phyloP scores from a whole-genome alignment of 108 stramenopile species.

The Discostella pseudostelligera region DNA sequence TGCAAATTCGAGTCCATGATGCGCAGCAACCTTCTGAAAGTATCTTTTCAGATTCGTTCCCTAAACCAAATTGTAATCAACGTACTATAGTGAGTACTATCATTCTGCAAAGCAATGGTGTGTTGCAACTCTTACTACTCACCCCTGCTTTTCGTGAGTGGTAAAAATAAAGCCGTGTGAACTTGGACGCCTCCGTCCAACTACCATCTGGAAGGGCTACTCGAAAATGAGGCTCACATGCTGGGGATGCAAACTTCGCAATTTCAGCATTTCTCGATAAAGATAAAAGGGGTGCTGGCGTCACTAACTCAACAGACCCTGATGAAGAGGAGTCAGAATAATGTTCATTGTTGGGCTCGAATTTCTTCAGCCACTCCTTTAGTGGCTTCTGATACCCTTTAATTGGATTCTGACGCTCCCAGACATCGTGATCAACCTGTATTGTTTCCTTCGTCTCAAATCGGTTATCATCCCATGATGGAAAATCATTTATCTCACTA shows the following conservation, averaged over 20 bases:
- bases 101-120: not conserved
- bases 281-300: no score
- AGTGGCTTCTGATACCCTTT: not conserved
- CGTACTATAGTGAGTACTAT: not conserved
- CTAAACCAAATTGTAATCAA: not conserved
- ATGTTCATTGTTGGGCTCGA: not conserved
- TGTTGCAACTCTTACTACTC: not conserved
- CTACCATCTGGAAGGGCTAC: conserved; percentile 17
- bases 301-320: not conserved
- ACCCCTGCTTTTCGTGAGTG: conserved; percentile 29
- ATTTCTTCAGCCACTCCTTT: not conserved
- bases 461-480: conserved; percentile 20
- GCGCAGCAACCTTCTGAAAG: conserved; percentile 25
- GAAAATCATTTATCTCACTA: conserved; percentile 18
- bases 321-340: not conserved
- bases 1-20: conserved; percentile 22
- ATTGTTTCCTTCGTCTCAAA: conserved; percentile 6
- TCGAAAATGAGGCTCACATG: conserved; percentile 40
- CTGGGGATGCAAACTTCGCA: conserved; percentile 21
- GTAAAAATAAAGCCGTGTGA: conserved; percentile 43
- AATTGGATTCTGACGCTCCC: conserved; percentile 7
- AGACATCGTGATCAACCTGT: conserved; percentile 12
- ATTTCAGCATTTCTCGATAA: not conserved
- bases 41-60: conserved; percentile 38
- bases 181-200: conserved; percentile 26